Percentiles rank a stretch among this genome's conserved stretches.
Evolutionary conservation across 2,329 filamentous ascomycete genomes (phyloP).

Genomic region (Hortaea werneckii): DNA sequence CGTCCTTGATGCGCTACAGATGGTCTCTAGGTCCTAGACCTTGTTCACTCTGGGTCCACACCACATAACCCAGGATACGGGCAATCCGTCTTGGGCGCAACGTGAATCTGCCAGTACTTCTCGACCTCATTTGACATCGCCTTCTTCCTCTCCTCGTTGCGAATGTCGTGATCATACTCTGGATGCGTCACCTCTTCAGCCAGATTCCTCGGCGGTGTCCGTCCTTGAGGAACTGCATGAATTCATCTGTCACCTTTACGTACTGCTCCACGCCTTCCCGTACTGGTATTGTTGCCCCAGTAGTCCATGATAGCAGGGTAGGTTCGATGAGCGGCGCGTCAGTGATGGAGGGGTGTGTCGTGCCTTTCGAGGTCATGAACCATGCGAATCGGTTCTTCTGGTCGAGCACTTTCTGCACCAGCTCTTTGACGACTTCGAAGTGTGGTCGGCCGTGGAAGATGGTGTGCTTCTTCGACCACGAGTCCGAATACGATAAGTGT

Average conservation of each 20-base stretch:
- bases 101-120: constrained; percentile 36
- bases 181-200: constrained; percentile 38
- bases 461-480: constrained; percentile 49
- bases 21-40: background rate
- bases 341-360: constrained; percentile 52
- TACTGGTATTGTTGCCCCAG: constrained; percentile 49
- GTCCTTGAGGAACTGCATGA: constrained; percentile 40
- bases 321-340: constrained; percentile 58
- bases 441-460: constrained; percentile 55
- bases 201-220: constrained; percentile 40
- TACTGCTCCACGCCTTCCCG: constrained; percentile 50
- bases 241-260: constrained; percentile 48
- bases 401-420: constrained; percentile 40
- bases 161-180: constrained; percentile 23
- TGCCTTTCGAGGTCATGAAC: constrained; percentile 34
- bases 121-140: constrained; percentile 13
- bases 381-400: constrained; percentile 32
- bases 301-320: constrained; percentile 49
- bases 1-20: background rate
- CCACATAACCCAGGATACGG: constrained; percentile 11
- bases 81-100: constrained; percentile 24
- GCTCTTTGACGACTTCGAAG: constrained; percentile 51
- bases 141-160: constrained; percentile 17
- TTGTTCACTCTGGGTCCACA: constrained; percentile 7
- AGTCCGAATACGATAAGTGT: constrained; percentile 53